A percentile compares a stretch with the other conserved stretches of the same genome.
phyloP scores from a whole-genome alignment of 768 basidiomycete genomes.

The Lentinula guzmanii region DNA sequence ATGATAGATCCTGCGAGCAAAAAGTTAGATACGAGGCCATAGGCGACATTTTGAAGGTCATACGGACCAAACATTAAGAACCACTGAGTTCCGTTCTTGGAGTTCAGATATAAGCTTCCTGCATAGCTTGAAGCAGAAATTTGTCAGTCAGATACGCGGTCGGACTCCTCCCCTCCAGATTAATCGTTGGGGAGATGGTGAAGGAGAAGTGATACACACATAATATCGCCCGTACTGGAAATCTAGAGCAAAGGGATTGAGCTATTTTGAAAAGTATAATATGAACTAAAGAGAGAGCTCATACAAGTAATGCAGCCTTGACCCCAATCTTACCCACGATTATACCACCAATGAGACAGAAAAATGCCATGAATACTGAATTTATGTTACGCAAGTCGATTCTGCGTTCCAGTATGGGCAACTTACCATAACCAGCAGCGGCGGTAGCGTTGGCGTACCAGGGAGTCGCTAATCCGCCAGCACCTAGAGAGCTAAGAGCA shows the following conservation, averaged over 20 bases:
- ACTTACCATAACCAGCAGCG: slow-evolving; percentile 22
- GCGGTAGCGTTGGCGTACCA: slow-evolving; percentile 23
- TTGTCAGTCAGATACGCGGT: background rate
- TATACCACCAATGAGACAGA: slow-evolving; percentile 24
- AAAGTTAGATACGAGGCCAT: background rate
- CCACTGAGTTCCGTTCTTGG: slow-evolving; percentile 28
- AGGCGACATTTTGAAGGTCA: background rate
- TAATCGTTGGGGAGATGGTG: no score
- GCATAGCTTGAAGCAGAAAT: slow-evolving; percentile 16
- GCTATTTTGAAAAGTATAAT: background rate
- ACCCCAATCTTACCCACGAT: slow-evolving; percentile 28
- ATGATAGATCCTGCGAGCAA: slow-evolving; percentile 19
- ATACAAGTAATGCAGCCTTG: slow-evolving; percentile 17
- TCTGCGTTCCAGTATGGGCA: background rate
- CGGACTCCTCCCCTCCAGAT: no score
- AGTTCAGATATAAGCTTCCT: slow-evolving; percentile 26
- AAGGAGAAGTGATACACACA: slow-evolving; percentile 13
- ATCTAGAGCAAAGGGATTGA: slow-evolving; percentile 12
- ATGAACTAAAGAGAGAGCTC: background rate
- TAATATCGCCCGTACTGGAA: slow-evolving; percentile 24
- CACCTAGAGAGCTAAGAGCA: slow-evolving; percentile 23
- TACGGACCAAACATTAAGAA: slow-evolving; percentile 24
- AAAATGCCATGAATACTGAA: slow-evolving; percentile 23
- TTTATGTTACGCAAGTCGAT: background rate
- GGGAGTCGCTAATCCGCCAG: slow-evolving; percentile 25